phyloP scores from a whole-genome alignment of 345 rosid species.

The Lenwebbia sp. region DNA sequence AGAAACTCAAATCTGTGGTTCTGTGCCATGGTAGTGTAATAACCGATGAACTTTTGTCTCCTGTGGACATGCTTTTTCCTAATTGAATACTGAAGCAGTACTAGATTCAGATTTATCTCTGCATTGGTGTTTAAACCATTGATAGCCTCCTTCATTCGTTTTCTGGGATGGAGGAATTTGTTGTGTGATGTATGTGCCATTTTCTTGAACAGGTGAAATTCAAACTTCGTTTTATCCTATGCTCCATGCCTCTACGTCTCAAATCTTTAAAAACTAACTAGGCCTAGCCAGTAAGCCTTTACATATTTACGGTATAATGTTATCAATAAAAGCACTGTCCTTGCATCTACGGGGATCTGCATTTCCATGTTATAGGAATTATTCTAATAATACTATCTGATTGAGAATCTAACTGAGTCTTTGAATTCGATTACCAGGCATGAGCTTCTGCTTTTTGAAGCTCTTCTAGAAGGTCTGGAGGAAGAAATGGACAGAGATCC shows the following conservation, averaged over 20 bases:
- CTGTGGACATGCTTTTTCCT: neutral
- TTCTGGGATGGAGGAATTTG: neutral
- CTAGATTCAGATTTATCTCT: neutral
- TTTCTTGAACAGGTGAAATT: neutral
- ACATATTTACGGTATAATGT: neutral
- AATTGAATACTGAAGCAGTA: neutral
- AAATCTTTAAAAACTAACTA: neutral
- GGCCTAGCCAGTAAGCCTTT: neutral
- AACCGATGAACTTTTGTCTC: neutral
- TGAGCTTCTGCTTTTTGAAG: constrained; percentile 87
- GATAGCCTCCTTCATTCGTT: neutral
- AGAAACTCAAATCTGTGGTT: neutral
- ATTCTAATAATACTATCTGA: neutral
- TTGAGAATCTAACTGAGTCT: neutral
- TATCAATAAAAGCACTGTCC: neutral
- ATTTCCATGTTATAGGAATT: neutral
- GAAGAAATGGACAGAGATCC: constrained; percentile 99
- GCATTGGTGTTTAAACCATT: neutral
- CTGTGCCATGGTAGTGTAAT: neutral
- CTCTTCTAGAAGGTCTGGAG: constrained; percentile 81
- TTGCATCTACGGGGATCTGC: neutral
- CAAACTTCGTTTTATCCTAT: constrained; percentile 4
- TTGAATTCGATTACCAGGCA: constrained; percentile 24
- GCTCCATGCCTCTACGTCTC: neutral
- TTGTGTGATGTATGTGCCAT: neutral